Base-by-base conservation (phyloP, 2,329 filamentous ascomycete genomes). In the Sclerotinia trifoliorum region DNA sequence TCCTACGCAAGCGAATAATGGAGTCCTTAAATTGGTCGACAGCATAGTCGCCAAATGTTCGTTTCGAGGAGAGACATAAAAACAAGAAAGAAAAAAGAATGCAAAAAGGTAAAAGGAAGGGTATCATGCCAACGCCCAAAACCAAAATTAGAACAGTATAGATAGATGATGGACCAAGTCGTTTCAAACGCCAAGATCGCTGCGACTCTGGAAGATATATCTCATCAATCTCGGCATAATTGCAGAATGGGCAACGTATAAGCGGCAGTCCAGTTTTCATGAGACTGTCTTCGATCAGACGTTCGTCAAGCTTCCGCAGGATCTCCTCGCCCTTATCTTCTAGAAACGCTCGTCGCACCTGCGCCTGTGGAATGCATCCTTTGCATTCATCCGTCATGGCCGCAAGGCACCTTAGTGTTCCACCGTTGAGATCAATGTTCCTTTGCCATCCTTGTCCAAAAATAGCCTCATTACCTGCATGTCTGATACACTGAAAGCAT, bases 381-480 rank as follows among this genome's bases (percentile, higher is more conserved):
- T 83, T 76, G 74, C 95, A 98, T n/a, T 86, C 87, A 56, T 84
- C 80, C 0, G 85, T 82, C 63, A 89, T 85, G 0, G 92, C 88
- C 1, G 94, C 92, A n/a, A 96, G 85, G 77, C 95, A 98, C 70
- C 86, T 87, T 66, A 98, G 83, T 0, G 92, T 93, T 49, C 91
- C 91, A 49, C 84, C 86, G 69, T 88, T 84, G 39, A 86, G 79
- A 76, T 95, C 86, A 73, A 97, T 90, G 74, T 87, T 95, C 69
- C 90, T 88, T 62, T 88, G 86, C 92, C 94, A 97, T 65, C 92
- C 92, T 78, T 98, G 95, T 0, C 95, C 95, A 77, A 96, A 98
- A 0, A 98, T 82, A 2, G 94, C 93, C 77, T 98, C 94, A 62
- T 90, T 90, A 69, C 94, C 85, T 15, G 93, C 90, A 72, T 90